Percentiles rank a stretch among this genome's conserved stretches.
phyloP scores from a whole-genome alignment of 2,329 filamentous ascomycete genomes.

The Alternaria sp. region DNA sequence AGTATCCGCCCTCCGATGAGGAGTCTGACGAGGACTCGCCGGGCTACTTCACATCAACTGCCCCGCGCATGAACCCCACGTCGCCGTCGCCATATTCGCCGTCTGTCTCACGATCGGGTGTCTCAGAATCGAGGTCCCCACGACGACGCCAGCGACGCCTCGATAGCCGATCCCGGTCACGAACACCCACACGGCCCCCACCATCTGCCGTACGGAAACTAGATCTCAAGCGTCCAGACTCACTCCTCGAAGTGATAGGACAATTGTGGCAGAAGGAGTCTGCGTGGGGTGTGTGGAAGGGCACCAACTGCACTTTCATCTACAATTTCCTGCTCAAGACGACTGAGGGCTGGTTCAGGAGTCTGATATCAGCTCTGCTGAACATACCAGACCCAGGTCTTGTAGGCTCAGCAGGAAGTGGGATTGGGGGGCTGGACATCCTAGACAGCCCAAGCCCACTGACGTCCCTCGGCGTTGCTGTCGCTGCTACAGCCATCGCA shows the following conservation, averaged over 20 bases:
- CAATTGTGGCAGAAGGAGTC: slow-evolving; percentile 91
- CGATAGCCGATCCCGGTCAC: slow-evolving; percentile 49
- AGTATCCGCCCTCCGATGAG: slow-evolving; percentile 65
- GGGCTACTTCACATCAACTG: slow-evolving; percentile 80
- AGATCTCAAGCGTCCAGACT: slow-evolving; percentile 75
- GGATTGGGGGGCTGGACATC: slow-evolving; percentile 74
- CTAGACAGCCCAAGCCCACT: slow-evolving; percentile 82
- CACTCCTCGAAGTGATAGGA: slow-evolving; percentile 83
- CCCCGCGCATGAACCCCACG: slow-evolving; percentile 53
- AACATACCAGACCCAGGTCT: slow-evolving; percentile 84
- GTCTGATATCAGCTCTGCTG: slow-evolving; percentile 86
- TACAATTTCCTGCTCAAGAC: slow-evolving; percentile 87
- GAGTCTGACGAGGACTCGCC: slow-evolving; percentile 74
- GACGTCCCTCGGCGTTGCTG: slow-evolving; percentile 77
- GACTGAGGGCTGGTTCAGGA: slow-evolving; percentile 89
- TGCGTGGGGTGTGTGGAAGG: slow-evolving; percentile 92
- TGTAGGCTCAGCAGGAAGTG: slow-evolving; percentile 50
- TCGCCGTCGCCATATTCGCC: slow-evolving; percentile 43
- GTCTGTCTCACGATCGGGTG: slow-evolving; percentile 44
- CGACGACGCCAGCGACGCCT: slow-evolving; percentile 43
- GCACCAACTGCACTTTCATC: slow-evolving; percentile 88
- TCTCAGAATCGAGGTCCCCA: slow-evolving; percentile 39
- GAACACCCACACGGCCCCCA: slow-evolving; percentile 48
- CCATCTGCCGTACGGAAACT: slow-evolving; percentile 66
- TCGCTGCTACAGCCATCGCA: slow-evolving; percentile 70